A percentile compares a stretch with the other conserved stretches of the same genome.
Conservation (phyloP, 257 asterid species). For the Ajuga chamaepitys region DNA sequence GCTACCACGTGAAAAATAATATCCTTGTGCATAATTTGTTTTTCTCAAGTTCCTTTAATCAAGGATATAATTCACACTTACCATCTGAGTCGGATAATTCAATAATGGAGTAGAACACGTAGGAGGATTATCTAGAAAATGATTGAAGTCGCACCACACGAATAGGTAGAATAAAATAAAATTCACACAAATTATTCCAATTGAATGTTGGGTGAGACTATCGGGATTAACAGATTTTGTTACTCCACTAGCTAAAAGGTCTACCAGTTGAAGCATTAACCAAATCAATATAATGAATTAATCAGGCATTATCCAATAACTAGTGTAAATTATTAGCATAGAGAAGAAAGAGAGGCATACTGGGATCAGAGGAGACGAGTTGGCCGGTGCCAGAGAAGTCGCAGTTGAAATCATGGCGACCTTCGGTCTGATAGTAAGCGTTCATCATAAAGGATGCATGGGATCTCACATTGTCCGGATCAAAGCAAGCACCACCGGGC, state of each 20-base stretch:
- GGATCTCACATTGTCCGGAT: slow-evolving; percentile 40
- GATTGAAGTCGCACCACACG: too few species aligned
- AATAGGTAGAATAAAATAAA: background rate
- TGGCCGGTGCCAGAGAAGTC: slow-evolving; percentile 47
- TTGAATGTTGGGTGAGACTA: too few species aligned
- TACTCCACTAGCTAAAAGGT: too few species aligned
- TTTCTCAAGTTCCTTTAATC: too few species aligned
- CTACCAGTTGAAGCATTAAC: too few species aligned
- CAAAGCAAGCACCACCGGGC: slow-evolving; percentile 54
- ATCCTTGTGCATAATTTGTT: too few species aligned
- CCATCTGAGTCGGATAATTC: too few species aligned
- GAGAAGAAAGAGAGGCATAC: slow-evolving; percentile 27
- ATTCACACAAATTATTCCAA: background rate
- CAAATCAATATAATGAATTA: background rate
- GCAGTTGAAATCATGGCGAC: slow-evolving; percentile 48
- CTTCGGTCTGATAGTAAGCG: slow-evolving; percentile 51
- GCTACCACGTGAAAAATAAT: too few species aligned
- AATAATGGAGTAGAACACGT: too few species aligned
- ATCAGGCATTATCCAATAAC: background rate
- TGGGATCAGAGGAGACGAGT: slow-evolving; percentile 42
- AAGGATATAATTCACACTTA: too few species aligned
- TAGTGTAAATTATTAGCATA: background rate
- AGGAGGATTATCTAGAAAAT: too few species aligned
- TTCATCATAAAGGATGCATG: slow-evolving; percentile 74
- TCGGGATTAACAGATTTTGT: too few species aligned